Conservation (phyloP, 2,329 filamentous ascomycete genomes). For the Penicillium hordei region DNA sequence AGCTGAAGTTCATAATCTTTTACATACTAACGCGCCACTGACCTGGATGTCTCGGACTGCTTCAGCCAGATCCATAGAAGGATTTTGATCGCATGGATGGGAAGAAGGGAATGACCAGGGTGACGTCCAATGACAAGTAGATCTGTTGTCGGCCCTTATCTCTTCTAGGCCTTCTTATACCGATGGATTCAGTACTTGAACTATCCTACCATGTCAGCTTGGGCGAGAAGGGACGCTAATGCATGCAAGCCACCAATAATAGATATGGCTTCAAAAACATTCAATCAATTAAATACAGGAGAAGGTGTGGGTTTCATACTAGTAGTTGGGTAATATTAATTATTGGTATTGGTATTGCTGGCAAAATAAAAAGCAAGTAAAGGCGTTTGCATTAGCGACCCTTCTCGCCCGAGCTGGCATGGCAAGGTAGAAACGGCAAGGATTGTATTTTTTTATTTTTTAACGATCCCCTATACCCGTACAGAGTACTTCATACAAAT, state of each 20-base stretch:
- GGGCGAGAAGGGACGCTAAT: no score
- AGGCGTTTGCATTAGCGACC: no score
- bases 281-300: no score
- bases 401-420: no score
- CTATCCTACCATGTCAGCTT: not conserved
- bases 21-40: not conserved
- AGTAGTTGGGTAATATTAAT: no score
- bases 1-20: not conserved
- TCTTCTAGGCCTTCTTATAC: not conserved
- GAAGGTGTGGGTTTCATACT: no score
- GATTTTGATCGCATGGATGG: not conserved
- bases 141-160: not conserved
- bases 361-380: no score
- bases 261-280: no score
- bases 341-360: no score
- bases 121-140: not conserved
- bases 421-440: not conserved
- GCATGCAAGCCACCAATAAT: no score
- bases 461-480: not conserved
- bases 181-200: not conserved
- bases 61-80: not conserved
- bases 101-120: not conserved
- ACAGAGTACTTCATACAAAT: not conserved
- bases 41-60: not conserved
- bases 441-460: not conserved